These are phyloP conservation scores for Tetratostichococcus sp. DNA, from an alignment of 139 green algal species.

Conservation along the genomic window DNA sequence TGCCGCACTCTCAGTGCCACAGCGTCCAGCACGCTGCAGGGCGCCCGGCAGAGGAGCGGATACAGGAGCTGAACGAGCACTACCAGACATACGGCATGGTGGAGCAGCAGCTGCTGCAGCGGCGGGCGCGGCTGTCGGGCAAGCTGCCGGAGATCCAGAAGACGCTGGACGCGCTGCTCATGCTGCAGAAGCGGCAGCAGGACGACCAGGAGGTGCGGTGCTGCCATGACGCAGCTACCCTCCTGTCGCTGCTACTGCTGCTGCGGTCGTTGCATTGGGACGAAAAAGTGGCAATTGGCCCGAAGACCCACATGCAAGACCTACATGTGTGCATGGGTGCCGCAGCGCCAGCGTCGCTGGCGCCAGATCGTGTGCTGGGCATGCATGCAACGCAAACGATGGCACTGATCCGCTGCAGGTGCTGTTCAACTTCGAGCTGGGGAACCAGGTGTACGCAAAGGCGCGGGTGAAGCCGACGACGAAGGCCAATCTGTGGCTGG, in stretches of 20 bases:
- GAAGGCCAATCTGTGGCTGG: slow-evolving; percentile 72
- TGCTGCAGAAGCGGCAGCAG: slow-evolving; percentile 33
- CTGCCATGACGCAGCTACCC: too few species aligned
- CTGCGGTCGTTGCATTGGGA: too few species aligned
- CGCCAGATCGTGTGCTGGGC: too few species aligned
- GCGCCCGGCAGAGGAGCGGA: slow-evolving; percentile 25
- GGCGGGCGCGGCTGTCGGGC: slow-evolving; percentile 24
- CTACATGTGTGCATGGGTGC: too few species aligned
- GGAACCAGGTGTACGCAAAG: slow-evolving; percentile 60
- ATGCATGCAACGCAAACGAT: too few species aligned
- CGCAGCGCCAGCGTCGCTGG: too few species aligned
- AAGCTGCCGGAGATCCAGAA: slow-evolving; percentile 59
- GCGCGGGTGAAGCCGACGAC: slow-evolving; percentile 40
- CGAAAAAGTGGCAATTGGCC: too few species aligned
- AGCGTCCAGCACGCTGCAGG: too few species aligned
- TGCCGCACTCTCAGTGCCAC: too few species aligned
- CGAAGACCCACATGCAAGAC: too few species aligned
- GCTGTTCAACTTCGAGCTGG: slow-evolving; percentile 57
- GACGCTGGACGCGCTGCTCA: slow-evolving; percentile 35
- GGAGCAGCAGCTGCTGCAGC: slow-evolving; percentile 40
- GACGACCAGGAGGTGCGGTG: slow-evolving; percentile 10
- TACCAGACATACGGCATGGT: slow-evolving; percentile 47
- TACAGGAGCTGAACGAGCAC: slow-evolving; percentile 35
- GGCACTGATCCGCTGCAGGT: too few species aligned
- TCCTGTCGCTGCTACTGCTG: too few species aligned